Conservation (phyloP, 139 green algal species). For the Prasinococcaceae sp. region DNA sequence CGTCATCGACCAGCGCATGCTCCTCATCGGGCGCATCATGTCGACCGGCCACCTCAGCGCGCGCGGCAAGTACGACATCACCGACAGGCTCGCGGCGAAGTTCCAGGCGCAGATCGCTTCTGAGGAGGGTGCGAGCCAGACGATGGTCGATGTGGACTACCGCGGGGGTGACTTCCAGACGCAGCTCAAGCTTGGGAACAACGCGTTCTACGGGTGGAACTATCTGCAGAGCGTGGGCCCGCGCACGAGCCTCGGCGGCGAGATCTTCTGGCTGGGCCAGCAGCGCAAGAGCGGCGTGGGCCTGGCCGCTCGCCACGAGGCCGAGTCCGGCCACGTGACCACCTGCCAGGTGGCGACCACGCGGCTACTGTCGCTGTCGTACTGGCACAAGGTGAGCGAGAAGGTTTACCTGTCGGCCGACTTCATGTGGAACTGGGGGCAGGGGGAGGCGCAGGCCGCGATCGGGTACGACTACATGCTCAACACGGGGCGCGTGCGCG, state of each 20-base stretch:
- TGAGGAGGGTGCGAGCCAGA: neutral
- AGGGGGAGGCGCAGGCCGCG: conserved; percentile 64
- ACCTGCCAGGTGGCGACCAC: conserved; percentile 67
- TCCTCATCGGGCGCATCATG: conserved; percentile 75
- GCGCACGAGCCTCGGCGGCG: conserved; percentile 52
- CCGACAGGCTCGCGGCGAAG: conserved; percentile 54
- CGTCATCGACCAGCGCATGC: conserved; percentile 54
- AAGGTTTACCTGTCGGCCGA: conserved; percentile 80
- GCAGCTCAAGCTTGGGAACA: conserved; percentile 87
- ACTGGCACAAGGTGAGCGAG: conserved; percentile 78
- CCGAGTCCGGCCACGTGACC: conserved; percentile 28
- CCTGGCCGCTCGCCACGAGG: conserved; percentile 49
- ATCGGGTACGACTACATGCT: conserved; percentile 97
- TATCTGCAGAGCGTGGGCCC: conserved; percentile 66
- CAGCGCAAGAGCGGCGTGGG: conserved; percentile 57
- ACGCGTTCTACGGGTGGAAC: conserved; percentile 68
- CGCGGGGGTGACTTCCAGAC: conserved; percentile 75
- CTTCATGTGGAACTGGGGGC: conserved; percentile 83
- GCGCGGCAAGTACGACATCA: conserved; percentile 75
- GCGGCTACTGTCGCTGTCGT: conserved; percentile 75
- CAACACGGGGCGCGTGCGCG: conserved; percentile 41
- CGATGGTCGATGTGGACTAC: conserved; percentile 35
- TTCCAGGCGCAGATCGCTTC: conserved; percentile 52
- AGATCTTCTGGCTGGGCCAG: conserved; percentile 84
- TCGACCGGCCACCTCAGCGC: conserved; percentile 70